Evolutionary conservation across 2,329 filamentous ascomycete species (phyloP).

Genomic region (Trichoderma sp.): DNA sequence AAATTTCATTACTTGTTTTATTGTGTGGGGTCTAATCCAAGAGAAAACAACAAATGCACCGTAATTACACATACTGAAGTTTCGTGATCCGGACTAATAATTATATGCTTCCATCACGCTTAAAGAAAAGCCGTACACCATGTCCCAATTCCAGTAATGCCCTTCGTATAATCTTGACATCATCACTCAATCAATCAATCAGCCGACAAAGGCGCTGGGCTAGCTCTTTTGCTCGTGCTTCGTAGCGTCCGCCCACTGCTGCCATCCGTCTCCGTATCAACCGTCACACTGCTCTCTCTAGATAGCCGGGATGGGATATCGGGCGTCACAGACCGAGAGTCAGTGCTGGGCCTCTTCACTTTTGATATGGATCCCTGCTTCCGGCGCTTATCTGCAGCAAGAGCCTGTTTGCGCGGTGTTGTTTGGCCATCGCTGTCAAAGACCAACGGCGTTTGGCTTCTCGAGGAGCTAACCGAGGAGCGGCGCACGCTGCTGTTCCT

Average conservation of each 20-base stretch:
- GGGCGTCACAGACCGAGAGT: conserved; percentile 56
- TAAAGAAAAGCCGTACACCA: background rate
- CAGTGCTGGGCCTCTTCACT: conserved; percentile 46
- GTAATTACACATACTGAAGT: background rate
- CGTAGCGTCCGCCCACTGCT: conserved; percentile 29
- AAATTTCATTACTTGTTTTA: background rate
- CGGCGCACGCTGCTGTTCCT: conserved; percentile 56
- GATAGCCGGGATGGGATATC: conserved; percentile 57
- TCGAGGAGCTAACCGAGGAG: conserved; percentile 53
- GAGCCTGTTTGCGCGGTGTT: conserved; percentile 48
- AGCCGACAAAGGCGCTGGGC: conserved; percentile 15
- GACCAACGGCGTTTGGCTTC: conserved; percentile 49
- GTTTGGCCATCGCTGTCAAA: conserved; percentile 48
- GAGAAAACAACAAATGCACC: background rate
- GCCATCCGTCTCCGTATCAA: conserved; percentile 28
- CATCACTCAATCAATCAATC: conserved; percentile 4
- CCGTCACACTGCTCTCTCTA: conserved; percentile 44
- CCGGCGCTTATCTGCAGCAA: conserved; percentile 54
- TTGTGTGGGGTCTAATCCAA: background rate
- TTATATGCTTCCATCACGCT: conserved; percentile 10
- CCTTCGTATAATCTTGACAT: conserved; percentile 9
- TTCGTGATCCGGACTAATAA: background rate
- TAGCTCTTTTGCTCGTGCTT: conserved; percentile 28
- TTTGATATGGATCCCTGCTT: conserved; percentile 48
- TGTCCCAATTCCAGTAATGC: background rate